Conservation (phyloP, 1,139 yeast genomes). For the Saccharomyces hybrid region DNA sequence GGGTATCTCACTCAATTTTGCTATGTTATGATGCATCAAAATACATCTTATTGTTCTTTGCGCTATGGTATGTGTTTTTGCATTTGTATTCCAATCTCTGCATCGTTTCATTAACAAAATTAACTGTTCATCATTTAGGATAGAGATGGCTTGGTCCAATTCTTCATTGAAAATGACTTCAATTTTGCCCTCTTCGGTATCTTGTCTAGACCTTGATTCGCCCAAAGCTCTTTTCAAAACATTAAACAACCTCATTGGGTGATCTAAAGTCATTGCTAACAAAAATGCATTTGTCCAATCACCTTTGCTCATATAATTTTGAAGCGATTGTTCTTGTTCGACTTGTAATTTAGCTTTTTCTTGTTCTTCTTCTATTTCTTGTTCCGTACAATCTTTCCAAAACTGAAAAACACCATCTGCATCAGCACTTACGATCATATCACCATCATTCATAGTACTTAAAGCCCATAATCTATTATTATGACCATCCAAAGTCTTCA, state of each 20-base stretch:
- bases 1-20: constrained; percentile 53
- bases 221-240: constrained; percentile 52
- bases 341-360: constrained; percentile 50
- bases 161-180: constrained; percentile 44
- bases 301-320: constrained; percentile 58
- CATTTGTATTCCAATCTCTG: constrained; percentile 93
- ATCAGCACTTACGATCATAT: constrained; percentile 73
- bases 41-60: constrained; percentile 68
- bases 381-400: constrained; percentile 85
- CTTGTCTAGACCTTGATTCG: neutral
- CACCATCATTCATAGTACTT: constrained; percentile 58
- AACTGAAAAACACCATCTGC: constrained; percentile 88
- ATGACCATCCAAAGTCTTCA: constrained; percentile 82
- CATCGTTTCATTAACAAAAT: constrained; percentile 58
- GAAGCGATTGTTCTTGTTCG: constrained; percentile 81
- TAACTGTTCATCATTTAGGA: constrained; percentile 55
- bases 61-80: constrained; percentile 69
- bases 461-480: constrained; percentile 94
- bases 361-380: constrained; percentile 43
- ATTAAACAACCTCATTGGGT: constrained; percentile 74
- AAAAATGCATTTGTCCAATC: constrained; percentile 88
- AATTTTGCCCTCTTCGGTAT: constrained; percentile 33
- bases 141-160: constrained; percentile 58
- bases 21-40: constrained; percentile 46
- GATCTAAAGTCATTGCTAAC: constrained; percentile 76